Evolutionary conservation across 2,329 filamentous ascomycete species (phyloP).

Genomic region (Curvularia verruculosa): DNA sequence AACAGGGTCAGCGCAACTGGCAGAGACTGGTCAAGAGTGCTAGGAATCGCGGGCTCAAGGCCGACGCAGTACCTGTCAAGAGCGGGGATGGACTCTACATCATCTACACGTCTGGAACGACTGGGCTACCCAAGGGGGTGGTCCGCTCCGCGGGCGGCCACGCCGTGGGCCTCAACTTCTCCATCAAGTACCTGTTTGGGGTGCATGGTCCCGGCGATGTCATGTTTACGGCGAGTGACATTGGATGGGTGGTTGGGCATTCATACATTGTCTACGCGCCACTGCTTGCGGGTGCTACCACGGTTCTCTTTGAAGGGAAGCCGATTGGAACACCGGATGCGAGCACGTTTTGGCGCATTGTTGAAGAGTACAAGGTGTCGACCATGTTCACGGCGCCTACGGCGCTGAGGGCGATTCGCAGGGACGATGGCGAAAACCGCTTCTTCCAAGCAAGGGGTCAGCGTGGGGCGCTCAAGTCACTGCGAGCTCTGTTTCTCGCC

Average conservation of each 20-base stretch:
- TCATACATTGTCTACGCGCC: slow-evolving; percentile 87
- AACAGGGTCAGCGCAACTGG: slow-evolving; percentile 78
- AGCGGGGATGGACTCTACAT: slow-evolving; percentile 85
- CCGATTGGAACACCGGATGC: slow-evolving; percentile 88
- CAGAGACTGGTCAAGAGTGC: slow-evolving; percentile 76
- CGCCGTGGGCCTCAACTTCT: slow-evolving; percentile 81
- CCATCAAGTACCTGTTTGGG: slow-evolving; percentile 81
- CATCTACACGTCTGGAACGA: slow-evolving; percentile 86
- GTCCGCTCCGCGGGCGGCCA: slow-evolving; percentile 83
- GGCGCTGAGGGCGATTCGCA: slow-evolving; percentile 83
- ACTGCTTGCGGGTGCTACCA: slow-evolving; percentile 82
- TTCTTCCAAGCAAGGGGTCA: slow-evolving; percentile 68
- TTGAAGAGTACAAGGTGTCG: slow-evolving; percentile 85
- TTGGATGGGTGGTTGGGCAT: slow-evolving; percentile 85
- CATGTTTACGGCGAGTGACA: slow-evolving; percentile 80
- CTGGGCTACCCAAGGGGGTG: slow-evolving; percentile 82
- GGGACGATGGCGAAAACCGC: slow-evolving; percentile 79
- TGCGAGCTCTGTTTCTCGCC: slow-evolving; percentile 81
- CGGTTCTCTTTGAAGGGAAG: slow-evolving; percentile 92
- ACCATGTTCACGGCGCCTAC: slow-evolving; percentile 82
- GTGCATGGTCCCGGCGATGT: slow-evolving; percentile 85
- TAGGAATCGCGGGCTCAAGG: slow-evolving; percentile 68
- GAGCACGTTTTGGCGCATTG: slow-evolving; percentile 83
- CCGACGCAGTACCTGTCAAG: slow-evolving; percentile 76
- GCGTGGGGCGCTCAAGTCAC: slow-evolving; percentile 71